phyloP scores from a whole-genome alignment of 2,329 filamentous ascomycete species.

The Nemania abortiva region DNA sequence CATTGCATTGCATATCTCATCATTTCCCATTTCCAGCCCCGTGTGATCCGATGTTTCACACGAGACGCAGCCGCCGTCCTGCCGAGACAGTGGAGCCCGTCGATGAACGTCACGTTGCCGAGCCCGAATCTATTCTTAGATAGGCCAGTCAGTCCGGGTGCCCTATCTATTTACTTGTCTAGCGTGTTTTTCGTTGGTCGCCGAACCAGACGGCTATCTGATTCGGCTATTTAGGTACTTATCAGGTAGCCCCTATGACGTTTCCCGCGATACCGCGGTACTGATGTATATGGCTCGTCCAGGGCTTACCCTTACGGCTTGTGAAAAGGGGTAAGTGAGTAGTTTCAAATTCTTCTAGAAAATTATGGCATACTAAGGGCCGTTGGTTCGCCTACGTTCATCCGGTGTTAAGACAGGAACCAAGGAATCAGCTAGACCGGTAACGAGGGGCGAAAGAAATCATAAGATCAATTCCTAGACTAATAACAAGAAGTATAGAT shows the following conservation, averaged over 20 bases:
- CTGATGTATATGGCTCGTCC: background rate
- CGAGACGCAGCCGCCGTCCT: slow-evolving; percentile 20
- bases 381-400: background rate
- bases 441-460: background rate
- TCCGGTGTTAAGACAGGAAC: background rate
- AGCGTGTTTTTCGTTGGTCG: slow-evolving; percentile 15
- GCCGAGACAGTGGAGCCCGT: slow-evolving; percentile 30
- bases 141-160: slow-evolving; percentile 3
- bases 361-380: background rate
- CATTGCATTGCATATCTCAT: slow-evolving; percentile 15
- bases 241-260: background rate
- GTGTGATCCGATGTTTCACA: slow-evolving; percentile 12
- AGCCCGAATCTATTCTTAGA: slow-evolving; percentile 20
- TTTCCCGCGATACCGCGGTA: background rate
- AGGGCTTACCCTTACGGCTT: background rate
- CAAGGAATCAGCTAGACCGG: background rate
- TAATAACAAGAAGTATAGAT: background rate
- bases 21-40: slow-evolving; percentile 1
- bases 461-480: no score
- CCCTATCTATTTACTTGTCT: background rate
- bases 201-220: slow-evolving; percentile 15
- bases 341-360: background rate
- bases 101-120: slow-evolving; percentile 9
- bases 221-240: background rate
- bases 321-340: background rate